These are phyloP conservation scores for Skeletonema potamos DNA, from an alignment of 108 stramenopile genomes.

Conservation along the genomic window DNA sequence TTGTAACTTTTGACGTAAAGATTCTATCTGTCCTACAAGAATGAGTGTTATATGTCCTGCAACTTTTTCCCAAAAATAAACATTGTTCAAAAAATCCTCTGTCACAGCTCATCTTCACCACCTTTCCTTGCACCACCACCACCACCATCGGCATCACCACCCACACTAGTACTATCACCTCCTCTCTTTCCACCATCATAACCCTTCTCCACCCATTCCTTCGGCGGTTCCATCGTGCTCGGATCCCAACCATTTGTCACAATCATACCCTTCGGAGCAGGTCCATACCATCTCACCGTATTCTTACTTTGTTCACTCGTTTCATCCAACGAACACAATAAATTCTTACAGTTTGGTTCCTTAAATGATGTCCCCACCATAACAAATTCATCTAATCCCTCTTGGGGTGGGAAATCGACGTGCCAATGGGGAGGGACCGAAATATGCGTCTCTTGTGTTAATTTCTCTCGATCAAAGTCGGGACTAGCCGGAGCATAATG, in stretches of 20 bases:
- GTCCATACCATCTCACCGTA: conserved; percentile 57
- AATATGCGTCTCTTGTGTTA: conserved; percentile 17
- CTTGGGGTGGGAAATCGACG: not conserved
- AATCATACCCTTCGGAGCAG: conserved; percentile 49
- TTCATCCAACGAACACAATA: conserved; percentile 43
- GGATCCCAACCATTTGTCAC: conserved; percentile 49
- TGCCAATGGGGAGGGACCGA: conserved; percentile 42
- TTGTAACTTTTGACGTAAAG: not conserved
- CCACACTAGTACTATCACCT: no score
- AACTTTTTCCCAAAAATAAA: not conserved
- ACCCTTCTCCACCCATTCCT: conserved; percentile 9
- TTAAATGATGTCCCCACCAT: conserved; percentile 41
- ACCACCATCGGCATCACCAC: not conserved
- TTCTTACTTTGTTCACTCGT: conserved; percentile 16
- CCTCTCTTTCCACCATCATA: conserved; percentile 30
- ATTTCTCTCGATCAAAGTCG: not conserved
- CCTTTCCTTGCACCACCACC: not conserved
- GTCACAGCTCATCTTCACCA: not conserved
- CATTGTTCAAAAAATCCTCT: no score
- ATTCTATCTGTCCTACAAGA: not conserved
- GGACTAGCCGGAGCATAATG: not conserved
- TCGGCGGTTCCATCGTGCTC: conserved; percentile 25
- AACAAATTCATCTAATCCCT: conserved; percentile 33
- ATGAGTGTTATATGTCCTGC: not conserved
- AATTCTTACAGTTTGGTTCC: conserved; percentile 51